Evolutionary conservation across 1,284 basidiomycete species (phyloP).

Genomic region (Irpex sp.): DNA sequence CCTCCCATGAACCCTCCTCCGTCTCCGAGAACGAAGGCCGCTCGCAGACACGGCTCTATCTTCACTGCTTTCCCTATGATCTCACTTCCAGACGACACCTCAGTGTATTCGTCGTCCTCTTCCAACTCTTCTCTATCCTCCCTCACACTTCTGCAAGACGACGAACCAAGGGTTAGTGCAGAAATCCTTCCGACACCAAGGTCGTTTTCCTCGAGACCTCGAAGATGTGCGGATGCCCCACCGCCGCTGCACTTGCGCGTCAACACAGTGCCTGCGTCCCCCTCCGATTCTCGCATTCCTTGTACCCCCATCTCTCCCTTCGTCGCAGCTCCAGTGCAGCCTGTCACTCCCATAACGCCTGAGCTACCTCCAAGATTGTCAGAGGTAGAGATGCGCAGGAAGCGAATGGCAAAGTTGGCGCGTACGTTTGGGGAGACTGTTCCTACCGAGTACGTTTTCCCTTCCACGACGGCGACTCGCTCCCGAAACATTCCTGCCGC

Average conservation of each 20-base stretch:
- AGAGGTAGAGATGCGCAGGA: constrained; percentile 21
- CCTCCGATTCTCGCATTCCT: constrained; percentile 17
- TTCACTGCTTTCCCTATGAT: constrained; percentile 21
- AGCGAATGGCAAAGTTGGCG: constrained; percentile 42
- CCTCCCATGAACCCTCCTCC: constrained; percentile 21
- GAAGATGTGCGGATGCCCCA: constrained; percentile 10
- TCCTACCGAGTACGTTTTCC: constrained; percentile 46
- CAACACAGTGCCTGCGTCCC: constrained; percentile 17
- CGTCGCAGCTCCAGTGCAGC: background rate
- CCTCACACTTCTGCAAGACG: constrained; percentile 15
- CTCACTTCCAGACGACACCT: background rate
- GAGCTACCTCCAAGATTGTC: constrained; percentile 18
- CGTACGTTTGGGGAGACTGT: constrained; percentile 49
- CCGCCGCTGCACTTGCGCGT: constrained; percentile 21
- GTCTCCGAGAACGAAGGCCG: constrained; percentile 12
- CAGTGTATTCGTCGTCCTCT: constrained; percentile 21
- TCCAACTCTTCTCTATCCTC: constrained; percentile 31
- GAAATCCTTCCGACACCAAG: constrained; percentile 21
- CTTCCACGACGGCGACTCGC: background rate
- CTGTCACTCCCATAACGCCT: constrained; percentile 1
- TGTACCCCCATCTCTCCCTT: constrained; percentile 9
- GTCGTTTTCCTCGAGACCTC: constrained; percentile 12
- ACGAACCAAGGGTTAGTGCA: constrained; percentile 16
- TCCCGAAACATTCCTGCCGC: background rate
- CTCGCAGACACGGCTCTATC: constrained; percentile 34